Base-by-base conservation (phyloP, 2,329 filamentous ascomycete genomes). In the Cladosporium sphaerospermum region DNA sequence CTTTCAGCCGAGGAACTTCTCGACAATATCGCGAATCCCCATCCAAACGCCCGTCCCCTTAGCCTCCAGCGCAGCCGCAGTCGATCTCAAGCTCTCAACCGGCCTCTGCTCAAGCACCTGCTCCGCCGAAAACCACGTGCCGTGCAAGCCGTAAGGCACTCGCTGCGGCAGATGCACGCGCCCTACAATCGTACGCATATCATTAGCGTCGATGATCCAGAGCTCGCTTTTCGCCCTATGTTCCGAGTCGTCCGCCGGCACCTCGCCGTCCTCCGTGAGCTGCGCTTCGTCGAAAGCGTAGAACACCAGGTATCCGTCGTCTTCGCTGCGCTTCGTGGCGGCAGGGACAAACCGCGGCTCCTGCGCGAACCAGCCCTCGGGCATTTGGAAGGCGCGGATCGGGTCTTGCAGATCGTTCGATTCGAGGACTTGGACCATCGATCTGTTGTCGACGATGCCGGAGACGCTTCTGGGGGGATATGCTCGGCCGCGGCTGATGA, bases 211-310 rank as follows among this genome's bases (percentile, higher is more conserved):
- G 31, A 88, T 75, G 11, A 88, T 73, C 85, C 85, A 89, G 0
- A 88, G 69, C 65, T 88, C 84, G 32, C 79, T 83, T 19, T 64
- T 71, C 0, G 80, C 73, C 9, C 61, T 48, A 3, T 18, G 42
- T 1, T 67, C 66, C 0, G 71, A 66, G 0, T 68, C 53, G n/a
- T 82, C 73, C 0, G 48, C 28, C 3, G 63, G 64, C 3, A 66
- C 62, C 10, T 66, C 64, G 9, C 67, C 67, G 18, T 55, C 51
- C 3, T 34, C 19, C 4, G 50, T 41, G 0, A 87, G 70, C 62
- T 88, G 83, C 1, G 74, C 72, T 60, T 88, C 85, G 57, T 88
- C 82, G 56, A 88, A 88, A 1, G 84, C 83, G 58, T 86, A 88
- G 43, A 81, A 83, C 4, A 88, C 69, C 0, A 88, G 69, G 68